Evolutionary conservation across 2,329 filamentous ascomycete genomes (phyloP), one percentile per base, ranked within the genome.

Genomic region (Talaromyces islandicus): DNA sequence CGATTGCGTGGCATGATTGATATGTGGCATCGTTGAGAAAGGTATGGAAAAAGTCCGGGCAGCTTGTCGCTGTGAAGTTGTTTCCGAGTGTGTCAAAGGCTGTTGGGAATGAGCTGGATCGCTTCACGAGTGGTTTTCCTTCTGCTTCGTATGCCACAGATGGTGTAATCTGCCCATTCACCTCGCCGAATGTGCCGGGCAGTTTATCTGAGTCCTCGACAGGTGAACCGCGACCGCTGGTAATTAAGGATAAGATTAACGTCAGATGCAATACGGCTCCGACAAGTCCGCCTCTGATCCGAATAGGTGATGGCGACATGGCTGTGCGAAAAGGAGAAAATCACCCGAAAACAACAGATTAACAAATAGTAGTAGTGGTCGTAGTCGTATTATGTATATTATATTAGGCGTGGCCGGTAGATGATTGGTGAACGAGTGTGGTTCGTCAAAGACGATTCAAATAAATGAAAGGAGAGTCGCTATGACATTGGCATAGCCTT

Each of bases 1-100:
- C 96, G 60, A 97, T 80, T 0, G 93, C 91, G 65, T 92, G 85
- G 77, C 93, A 97, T 56, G 82, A 73, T 66, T 85, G 83, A 67
- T 94, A 91, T 3, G 84, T 86, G 6, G 81, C 70, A 69, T 90
- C 84, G 53, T 75, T 77, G 56, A 94, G 81, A 67, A 96, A 85
- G 2, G 73, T 73, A 56, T 83, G 79, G 72, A 96, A 87, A 75
- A 93, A 80, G 4, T 77, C 70, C 14, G 74, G 67, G 53, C 80
- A 81, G 56, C 78, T 76, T 11, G 74, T 67, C 57, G 72, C 74
- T 17, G 83, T 82, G 73, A 90, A 89, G 66, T 88, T 88, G 63
- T 80, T 80, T 7, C 82, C 81, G 30, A 89, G 72, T 59, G 82
- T 85, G 66, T 92, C 89, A 68, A 91, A 90, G 2, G 88, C 82